Percentiles rank a stretch among this genome's conserved stretches.
phyloP scores from a whole-genome alignment of 2,329 filamentous ascomycete genomes.

The Huntiella savannae region DNA sequence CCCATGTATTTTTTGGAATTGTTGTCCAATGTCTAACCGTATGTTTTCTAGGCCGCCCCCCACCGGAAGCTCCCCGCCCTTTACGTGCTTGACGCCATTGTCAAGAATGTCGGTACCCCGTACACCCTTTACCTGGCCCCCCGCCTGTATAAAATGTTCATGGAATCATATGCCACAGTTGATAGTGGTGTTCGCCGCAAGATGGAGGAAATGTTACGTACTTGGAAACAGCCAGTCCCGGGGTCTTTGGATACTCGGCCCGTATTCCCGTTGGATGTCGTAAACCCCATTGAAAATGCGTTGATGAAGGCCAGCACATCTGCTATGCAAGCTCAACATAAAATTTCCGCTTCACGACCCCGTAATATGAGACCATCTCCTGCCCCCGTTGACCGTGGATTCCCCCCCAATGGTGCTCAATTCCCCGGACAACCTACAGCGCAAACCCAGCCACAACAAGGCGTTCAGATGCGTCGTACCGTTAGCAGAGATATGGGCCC shows the following conservation, averaged over 20 bases:
- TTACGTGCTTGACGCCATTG: conserved; percentile 93
- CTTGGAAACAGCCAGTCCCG: conserved; percentile 93
- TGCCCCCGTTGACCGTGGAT: conserved; percentile 17
- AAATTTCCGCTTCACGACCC: conserved; percentile 29
- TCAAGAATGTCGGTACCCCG: conserved; percentile 95
- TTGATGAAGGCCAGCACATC: conserved; percentile 60
- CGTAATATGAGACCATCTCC: conserved; percentile 20
- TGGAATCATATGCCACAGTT: conserved; percentile 87
- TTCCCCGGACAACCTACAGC: conserved; percentile 32
- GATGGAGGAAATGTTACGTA: conserved; percentile 93
- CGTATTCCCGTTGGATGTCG: conserved; percentile 75
- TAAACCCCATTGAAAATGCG: conserved; percentile 81
- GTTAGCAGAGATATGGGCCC: neutral
- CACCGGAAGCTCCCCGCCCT: conserved; percentile 84
- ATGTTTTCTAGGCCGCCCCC: conserved; percentile 50
- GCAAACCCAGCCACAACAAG: neutral
- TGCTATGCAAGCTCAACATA: conserved; percentile 38
- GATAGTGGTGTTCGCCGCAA: conserved; percentile 66
- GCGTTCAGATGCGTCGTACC: neutral
- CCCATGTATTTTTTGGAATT: neutral
- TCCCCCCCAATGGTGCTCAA: conserved; percentile 19
- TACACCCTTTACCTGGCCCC: conserved; percentile 91
- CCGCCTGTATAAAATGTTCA: conserved; percentile 83
- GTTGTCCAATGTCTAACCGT: conserved; percentile 2
- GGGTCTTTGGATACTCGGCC: conserved; percentile 84